These are phyloP conservation scores for Beauveria sp. DNA, from an alignment of 2,329 filamentous ascomycete species.

Conservation along the genomic window DNA sequence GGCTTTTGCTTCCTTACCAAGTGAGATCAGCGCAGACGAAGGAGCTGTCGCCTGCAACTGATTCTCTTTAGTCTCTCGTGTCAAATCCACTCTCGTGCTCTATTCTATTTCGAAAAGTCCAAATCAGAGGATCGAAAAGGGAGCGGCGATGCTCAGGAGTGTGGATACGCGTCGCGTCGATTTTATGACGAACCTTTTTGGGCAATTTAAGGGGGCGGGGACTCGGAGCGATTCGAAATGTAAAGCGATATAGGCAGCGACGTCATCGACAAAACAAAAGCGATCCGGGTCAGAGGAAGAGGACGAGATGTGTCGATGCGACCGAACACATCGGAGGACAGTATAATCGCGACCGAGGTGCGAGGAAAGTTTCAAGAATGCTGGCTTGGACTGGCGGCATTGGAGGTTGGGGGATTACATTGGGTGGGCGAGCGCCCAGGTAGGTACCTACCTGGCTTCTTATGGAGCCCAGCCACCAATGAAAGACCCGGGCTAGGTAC, in stretches of 20 bases:
- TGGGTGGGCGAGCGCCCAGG: neutral
- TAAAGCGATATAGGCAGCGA: slow-evolving; percentile 10
- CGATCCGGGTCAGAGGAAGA: slow-evolving; percentile 12
- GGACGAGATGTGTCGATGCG: slow-evolving; percentile 19
- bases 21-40: slow-evolving; percentile 58
- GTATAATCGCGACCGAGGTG: slow-evolving; percentile 10
- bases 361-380: neutral
- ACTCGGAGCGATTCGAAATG: neutral
- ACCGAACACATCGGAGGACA: slow-evolving; percentile 25
- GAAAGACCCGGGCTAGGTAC: neutral
- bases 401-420: slow-evolving; percentile 9
- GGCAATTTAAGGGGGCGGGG: slow-evolving; percentile 7
- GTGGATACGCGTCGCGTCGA: slow-evolving; percentile 13
- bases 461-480: slow-evolving; percentile 10
- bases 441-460: neutral
- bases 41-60: slow-evolving; percentile 50
- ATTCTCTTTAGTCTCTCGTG: slow-evolving; percentile 34
- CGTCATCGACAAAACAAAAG: slow-evolving; percentile 22
- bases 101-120: slow-evolving; percentile 8
- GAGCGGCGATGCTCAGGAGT: slow-evolving; percentile 7
- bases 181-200: slow-evolving; percentile 6
- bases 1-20: slow-evolving; percentile 33
- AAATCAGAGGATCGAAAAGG: slow-evolving; percentile 5
- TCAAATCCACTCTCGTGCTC: slow-evolving; percentile 16
- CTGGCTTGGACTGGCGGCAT: neutral